Percentiles rank a stretch among this genome's conserved stretches.
Conservation (phyloP, 257 asterid species). For the Solanum pinnatisectum region DNA sequence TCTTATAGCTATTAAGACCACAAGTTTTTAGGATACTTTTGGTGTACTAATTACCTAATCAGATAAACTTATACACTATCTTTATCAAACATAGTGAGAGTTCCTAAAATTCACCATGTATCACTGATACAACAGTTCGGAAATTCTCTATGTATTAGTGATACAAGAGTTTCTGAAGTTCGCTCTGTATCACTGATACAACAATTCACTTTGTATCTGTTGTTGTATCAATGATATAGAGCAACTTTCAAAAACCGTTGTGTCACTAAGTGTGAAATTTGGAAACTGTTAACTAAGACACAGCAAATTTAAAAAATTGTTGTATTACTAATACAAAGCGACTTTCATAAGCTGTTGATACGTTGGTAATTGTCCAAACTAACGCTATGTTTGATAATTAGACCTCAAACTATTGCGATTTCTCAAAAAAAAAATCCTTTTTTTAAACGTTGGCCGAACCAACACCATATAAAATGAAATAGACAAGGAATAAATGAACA, state of each 20-base stretch:
- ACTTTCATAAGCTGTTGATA: not conserved
- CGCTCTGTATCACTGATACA: not conserved
- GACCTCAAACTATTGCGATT: not conserved
- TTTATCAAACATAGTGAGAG: not conserved
- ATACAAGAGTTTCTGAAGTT: not conserved
- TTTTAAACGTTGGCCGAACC: not conserved
- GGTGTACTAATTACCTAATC: not conserved
- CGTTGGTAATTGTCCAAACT: not conserved
- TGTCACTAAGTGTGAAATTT: not conserved
- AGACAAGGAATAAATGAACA: not conserved
- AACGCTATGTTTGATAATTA: too few relatives aligned
- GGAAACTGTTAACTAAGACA: not conserved
- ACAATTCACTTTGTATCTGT: not conserved
- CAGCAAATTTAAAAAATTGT: not conserved
- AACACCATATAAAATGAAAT: not conserved
- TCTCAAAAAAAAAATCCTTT: too few relatives aligned
- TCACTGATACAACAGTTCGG: not conserved
- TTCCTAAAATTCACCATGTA: too few relatives aligned
- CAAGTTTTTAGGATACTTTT: not conserved
- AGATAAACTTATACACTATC: not conserved
- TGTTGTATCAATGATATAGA: not conserved
- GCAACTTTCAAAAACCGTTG: too few relatives aligned
- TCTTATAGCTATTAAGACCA: not conserved
- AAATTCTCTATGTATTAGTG: not conserved
- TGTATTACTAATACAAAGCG: not conserved